Percentiles rank a stretch among this genome's conserved stretches.
Evolutionary conservation across 2,329 filamentous ascomycete species (phyloP).

Genomic region (Fusarium veterinarium): DNA sequence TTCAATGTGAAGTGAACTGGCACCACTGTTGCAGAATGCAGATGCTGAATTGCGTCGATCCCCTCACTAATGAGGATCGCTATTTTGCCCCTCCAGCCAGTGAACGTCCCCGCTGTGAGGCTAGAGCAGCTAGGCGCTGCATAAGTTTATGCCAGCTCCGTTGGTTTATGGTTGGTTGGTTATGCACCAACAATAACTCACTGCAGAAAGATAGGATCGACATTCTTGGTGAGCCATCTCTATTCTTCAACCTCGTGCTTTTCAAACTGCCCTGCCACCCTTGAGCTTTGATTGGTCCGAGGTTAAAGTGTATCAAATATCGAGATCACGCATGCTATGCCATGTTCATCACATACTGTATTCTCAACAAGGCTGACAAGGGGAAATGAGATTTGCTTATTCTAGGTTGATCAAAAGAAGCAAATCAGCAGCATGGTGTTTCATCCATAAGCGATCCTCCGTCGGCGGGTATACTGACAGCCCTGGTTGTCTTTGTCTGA

Average conservation of each 20-base stretch:
- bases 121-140: conserved; percentile 37
- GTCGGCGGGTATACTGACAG: neutral
- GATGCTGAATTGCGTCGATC: conserved; percentile 41
- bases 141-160: conserved; percentile 37
- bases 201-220: conserved; percentile 40
- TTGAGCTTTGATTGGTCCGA: conserved; percentile 36
- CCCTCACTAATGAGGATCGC: conserved; percentile 31
- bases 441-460: conserved; percentile 23
- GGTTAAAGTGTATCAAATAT: conserved; percentile 28
- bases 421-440: conserved; percentile 21
- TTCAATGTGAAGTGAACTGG: conserved; percentile 38
- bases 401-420: conserved; percentile 13
- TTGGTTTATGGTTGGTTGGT: conserved; percentile 2
- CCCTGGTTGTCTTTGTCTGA: conserved; percentile 22
- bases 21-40: conserved; percentile 44
- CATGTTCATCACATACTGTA: neutral
- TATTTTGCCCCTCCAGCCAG: conserved; percentile 23
- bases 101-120: conserved; percentile 35
- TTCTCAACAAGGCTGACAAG: conserved; percentile 32
- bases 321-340: conserved; percentile 13
- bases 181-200: neutral
- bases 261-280: neutral
- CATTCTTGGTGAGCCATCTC: conserved; percentile 32
- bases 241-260: conserved; percentile 10
- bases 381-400: conserved; percentile 23